Evolutionary conservation across 2,329 filamentous ascomycete species (phyloP).

Genomic region (Dothiorella sarmentorum): DNA sequence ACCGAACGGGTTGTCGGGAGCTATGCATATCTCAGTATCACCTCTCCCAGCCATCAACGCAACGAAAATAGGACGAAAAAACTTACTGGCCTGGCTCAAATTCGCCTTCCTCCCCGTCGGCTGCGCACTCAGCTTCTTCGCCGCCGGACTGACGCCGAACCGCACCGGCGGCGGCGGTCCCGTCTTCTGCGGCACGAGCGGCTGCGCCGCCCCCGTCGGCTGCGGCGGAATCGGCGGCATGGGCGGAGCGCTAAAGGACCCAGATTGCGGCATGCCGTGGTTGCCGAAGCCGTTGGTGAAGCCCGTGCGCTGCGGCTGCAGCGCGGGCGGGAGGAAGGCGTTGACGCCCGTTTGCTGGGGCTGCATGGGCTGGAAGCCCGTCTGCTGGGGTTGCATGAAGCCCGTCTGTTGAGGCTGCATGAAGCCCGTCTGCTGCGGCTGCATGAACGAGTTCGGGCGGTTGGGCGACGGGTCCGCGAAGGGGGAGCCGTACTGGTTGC

Average conservation of each 20-base stretch:
- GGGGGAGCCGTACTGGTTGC: slow-evolving; percentile 45
- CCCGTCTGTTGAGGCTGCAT: slow-evolving; percentile 34
- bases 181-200: slow-evolving; percentile 73
- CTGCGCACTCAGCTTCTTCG: slow-evolving; percentile 78
- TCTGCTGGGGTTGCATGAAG: background rate
- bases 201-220: slow-evolving; percentile 56
- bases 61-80: slow-evolving; percentile 7
- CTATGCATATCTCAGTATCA: slow-evolving; percentile 38
- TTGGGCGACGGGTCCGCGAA: slow-evolving; percentile 31
- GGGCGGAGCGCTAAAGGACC: slow-evolving; percentile 47
- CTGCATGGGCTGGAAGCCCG: slow-evolving; percentile 39
- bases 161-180: slow-evolving; percentile 82
- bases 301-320: slow-evolving; percentile 49
- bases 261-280: slow-evolving; percentile 31
- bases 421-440: slow-evolving; percentile 39
- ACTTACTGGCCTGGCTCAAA: slow-evolving; percentile 93
- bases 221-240: slow-evolving; percentile 58
- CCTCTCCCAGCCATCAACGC: too few species aligned
- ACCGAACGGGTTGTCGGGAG: slow-evolving; percentile 68
- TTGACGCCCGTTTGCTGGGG: slow-evolving; percentile 56
- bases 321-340: slow-evolving; percentile 43
- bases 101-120: slow-evolving; percentile 88
- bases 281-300: slow-evolving; percentile 43
- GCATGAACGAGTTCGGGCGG: slow-evolving; percentile 9
- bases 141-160: slow-evolving; percentile 72